Evolutionary conservation across 75 land plant genomes (phyloP), one percentile per base, ranked within the genome.

Genomic region (Isoetes taiwanensis): DNA sequence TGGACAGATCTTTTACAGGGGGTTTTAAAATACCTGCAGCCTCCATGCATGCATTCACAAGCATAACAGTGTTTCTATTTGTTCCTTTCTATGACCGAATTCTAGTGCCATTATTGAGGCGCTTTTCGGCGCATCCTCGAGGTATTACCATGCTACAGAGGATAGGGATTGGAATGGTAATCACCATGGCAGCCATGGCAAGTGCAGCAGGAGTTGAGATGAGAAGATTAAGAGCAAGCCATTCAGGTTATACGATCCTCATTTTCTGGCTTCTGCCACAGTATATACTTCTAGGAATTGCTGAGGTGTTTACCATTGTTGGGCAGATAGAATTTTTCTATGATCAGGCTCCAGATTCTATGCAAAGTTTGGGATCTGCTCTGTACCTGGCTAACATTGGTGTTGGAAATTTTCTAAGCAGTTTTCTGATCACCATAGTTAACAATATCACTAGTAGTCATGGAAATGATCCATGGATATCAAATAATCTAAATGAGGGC

Each of bases 231-330:
- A 21, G 61, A 0, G 71, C n/a, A n/a, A n/a, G n/a, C n/a, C n/a
- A n/a, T n/a, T n/a, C n/a, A n/a, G n/a, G n/a, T n/a, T n/a, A n/a
- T n/a, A n/a, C n/a, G n/a, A n/a, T n/a, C n/a, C n/a, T n/a, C 14
- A 76, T 86, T 37, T 65, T 86, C 38, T 86, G 91, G 91, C 60
- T 86, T 9, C 76, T 81, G 0, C 58, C 76, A 5, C 91, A 86
- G 74, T 83, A 83, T 56, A 34, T 77, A 58, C 61, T 83, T 34
- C 56, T 86, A 11, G 91, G 87, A 17, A 66, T 76, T n/a, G n/a
- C 59, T 0, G 59, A 57, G 21, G 14, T 34, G 10, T 57, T 57
- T 25, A 57, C 59, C 19, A 0, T 26, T 40, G 1, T 57, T 14
- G 59, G 59, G 11, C 0, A 0, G 37, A 1, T 57, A 0, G 30